phyloP scores from a whole-genome alignment of 495 filamentous ascomycete species.

The Halenospora varia region DNA sequence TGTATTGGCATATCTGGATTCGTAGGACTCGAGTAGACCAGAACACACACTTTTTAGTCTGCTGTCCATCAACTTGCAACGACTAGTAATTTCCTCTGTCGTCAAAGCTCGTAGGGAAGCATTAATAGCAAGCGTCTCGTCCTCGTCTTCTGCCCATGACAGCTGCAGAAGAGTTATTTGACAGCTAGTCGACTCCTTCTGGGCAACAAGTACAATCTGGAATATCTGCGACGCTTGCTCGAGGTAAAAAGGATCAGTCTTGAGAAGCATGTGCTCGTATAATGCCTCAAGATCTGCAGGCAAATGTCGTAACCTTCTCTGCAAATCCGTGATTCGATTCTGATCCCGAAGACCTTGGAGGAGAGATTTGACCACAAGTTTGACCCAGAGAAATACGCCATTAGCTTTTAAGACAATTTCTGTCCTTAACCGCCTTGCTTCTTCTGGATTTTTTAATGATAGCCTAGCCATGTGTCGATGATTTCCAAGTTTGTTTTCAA shows the following conservation, averaged over 20 bases:
- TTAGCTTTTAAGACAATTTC: slow-evolving; percentile 28
- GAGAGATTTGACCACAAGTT: slow-evolving; percentile 21
- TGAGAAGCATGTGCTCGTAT: slow-evolving; percentile 9
- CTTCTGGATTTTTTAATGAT: background rate
- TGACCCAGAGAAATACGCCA: slow-evolving; percentile 37
- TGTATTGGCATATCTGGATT: background rate
- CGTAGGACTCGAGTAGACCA: background rate
- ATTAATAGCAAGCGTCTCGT: background rate
- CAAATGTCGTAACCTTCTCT: background rate
- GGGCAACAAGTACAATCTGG: slow-evolving; percentile 3
- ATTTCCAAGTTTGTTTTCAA: slow-evolving; percentile 12
- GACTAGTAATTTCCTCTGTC: background rate
- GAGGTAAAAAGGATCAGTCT: slow-evolving; percentile 4
- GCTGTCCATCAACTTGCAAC: background rate
- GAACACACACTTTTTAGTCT: background rate
- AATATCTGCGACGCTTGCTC: slow-evolving; percentile 6
- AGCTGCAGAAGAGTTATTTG: background rate
- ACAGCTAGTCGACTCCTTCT: background rate
- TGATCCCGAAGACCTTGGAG: slow-evolving; percentile 6
- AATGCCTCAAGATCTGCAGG: slow-evolving; percentile 14
- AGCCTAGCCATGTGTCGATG: slow-evolving; percentile 14
- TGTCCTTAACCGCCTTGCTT: slow-evolving; percentile 6
- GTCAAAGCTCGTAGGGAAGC: background rate
- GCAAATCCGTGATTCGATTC: slow-evolving; percentile 6
- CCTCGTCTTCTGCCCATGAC: background rate